Conservation (phyloP, 768 basidiomycete species). For the Boletus huronensis region DNA sequence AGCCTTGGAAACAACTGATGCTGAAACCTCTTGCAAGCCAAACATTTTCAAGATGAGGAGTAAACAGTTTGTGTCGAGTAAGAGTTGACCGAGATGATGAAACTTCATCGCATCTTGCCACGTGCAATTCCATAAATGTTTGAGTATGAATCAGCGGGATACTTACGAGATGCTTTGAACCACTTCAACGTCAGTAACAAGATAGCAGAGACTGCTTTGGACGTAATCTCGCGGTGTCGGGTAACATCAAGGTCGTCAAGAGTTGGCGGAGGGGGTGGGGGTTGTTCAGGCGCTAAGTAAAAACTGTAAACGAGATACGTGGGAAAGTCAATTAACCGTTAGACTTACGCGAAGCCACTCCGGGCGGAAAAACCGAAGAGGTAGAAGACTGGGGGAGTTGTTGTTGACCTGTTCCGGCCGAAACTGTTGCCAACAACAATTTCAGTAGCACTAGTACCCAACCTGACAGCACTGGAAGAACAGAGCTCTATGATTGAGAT, state of each 20-base stretch:
- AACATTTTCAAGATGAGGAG: constrained; percentile 96
- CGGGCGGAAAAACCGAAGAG: constrained; percentile 69
- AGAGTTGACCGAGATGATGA: constrained; percentile 92
- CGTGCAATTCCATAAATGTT: background rate
- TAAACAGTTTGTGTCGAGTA: constrained; percentile 93
- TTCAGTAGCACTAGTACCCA: constrained; percentile 95
- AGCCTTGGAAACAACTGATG: constrained; percentile 80
- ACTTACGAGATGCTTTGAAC: constrained; percentile 97
- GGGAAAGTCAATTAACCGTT: background rate
- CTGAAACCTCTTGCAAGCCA: constrained; percentile 88
- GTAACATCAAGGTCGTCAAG: constrained; percentile 91
- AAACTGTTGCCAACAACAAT: constrained; percentile 87
- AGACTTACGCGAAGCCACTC: constrained; percentile 59
- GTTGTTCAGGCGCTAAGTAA: constrained; percentile 55
- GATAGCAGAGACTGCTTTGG: constrained; percentile 96
- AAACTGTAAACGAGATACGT: constrained; percentile 2
- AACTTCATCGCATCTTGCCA: constrained; percentile 92
- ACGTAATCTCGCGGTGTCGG: constrained; percentile 95
- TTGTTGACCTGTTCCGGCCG: constrained; percentile 58
- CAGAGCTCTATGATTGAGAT: constrained; percentile 56
- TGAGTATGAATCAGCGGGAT: background rate
- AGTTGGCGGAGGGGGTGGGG: constrained; percentile 63
- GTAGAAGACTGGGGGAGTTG: constrained; percentile 65
- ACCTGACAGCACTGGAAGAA: constrained; percentile 78
- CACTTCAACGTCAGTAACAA: constrained; percentile 88